Conservation (phyloP, 768 basidiomycete species). For the Lactifluus subvellereus region DNA sequence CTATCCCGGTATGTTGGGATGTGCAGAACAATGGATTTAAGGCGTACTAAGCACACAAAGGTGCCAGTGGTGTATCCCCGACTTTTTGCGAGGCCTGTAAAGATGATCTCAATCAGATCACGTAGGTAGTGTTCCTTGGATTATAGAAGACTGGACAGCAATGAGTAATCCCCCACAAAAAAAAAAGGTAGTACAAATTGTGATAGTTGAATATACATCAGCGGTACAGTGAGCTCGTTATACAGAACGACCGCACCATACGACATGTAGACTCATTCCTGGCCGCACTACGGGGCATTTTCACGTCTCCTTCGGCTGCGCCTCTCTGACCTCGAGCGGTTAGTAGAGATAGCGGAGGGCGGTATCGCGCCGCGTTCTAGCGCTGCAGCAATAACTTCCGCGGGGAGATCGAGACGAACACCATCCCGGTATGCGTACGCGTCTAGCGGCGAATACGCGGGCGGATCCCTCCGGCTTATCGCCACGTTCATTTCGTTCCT, state of each 20-base stretch:
- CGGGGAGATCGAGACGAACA: slow-evolving; percentile 89
- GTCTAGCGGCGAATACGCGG: slow-evolving; percentile 85
- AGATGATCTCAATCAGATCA: background rate
- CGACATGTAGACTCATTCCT: background rate
- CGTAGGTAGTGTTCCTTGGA: background rate
- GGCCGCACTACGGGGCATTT: slow-evolving; percentile 23
- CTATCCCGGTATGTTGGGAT: background rate
- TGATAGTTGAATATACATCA: slow-evolving; percentile 12
- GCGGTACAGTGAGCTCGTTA: slow-evolving; percentile 1
- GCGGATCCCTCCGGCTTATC: slow-evolving; percentile 60
- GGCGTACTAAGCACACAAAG: background rate
- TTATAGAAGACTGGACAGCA: background rate
- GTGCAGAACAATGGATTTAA: background rate
- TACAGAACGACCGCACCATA: slow-evolving; percentile 10
- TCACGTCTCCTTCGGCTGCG: slow-evolving; percentile 50
- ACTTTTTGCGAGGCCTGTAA: background rate
- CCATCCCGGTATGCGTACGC: slow-evolving; percentile 81
- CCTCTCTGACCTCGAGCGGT: slow-evolving; percentile 49
- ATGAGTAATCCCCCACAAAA: slow-evolving; percentile 3
- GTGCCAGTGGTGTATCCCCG: background rate
- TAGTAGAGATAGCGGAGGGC: slow-evolving; percentile 45
- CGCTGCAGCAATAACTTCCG: slow-evolving; percentile 86
- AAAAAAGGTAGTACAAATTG: slow-evolving; percentile 20
- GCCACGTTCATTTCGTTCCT: slow-evolving; percentile 32
- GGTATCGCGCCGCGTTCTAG: slow-evolving; percentile 70